Conservation (phyloP, 148 eudicot genomes). For the Rhododendron ferrugineum region DNA sequence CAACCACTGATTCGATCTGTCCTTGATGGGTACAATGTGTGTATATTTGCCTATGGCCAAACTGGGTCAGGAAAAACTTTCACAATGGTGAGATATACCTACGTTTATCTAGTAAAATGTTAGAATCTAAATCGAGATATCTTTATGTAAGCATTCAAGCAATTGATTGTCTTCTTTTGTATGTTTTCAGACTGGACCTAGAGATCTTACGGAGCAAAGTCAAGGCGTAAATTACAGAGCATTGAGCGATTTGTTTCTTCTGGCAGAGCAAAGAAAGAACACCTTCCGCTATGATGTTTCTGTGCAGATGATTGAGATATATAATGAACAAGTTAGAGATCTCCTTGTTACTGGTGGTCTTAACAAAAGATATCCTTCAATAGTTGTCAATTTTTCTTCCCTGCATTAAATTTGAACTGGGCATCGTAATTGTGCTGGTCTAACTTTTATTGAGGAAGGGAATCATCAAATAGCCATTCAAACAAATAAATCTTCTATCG, state of each 20-base stretch:
- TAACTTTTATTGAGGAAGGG: background rate
- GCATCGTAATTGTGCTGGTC: background rate
- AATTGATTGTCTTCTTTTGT: conserved; percentile 3
- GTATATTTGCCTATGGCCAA: conserved; percentile 97
- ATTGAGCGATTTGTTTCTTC: conserved; percentile 70
- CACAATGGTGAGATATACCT: conserved; percentile 62
- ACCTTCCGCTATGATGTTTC: conserved; percentile 69
- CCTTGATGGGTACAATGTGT: conserved; percentile 94
- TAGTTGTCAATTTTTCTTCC: background rate
- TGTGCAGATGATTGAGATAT: conserved; percentile 98
- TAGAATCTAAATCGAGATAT: background rate
- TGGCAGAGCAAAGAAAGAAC: conserved; percentile 73
- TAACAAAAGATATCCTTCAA: conserved; percentile 87
- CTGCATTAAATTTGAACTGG: background rate
- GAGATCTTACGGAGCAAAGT: conserved; percentile 69
- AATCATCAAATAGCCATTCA: background rate
- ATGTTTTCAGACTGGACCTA: conserved; percentile 71
- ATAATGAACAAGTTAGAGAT: conserved; percentile 97
- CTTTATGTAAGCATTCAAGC: background rate
- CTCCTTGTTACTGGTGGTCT: conserved; percentile 75
- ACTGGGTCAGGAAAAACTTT: conserved; percentile 97
- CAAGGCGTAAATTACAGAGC: conserved; percentile 97
- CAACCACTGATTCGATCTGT: conserved; percentile 87
- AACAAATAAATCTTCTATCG: background rate
- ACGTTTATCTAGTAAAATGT: background rate